Evolutionary conservation across 495 filamentous ascomycete genomes (phyloP).

Genomic region (Tuber borchii): DNA sequence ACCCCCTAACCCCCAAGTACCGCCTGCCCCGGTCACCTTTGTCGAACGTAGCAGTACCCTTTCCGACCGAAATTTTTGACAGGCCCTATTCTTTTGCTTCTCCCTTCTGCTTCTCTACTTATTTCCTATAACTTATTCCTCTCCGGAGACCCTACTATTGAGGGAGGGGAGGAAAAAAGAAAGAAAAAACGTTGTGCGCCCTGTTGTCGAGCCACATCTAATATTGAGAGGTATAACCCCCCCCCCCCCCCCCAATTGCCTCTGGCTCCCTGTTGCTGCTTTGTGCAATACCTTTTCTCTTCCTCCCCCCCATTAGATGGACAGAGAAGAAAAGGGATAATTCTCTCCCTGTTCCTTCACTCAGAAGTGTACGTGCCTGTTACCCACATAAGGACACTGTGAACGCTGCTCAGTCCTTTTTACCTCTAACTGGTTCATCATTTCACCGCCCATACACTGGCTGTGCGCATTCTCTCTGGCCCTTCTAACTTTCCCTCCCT

Average conservation of each 20-base stretch:
- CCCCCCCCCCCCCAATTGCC: neutral
- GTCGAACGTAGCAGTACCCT: neutral
- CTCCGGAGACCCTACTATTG: neutral
- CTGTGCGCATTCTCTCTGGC: neutral
- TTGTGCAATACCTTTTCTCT: neutral
- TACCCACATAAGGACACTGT: neutral
- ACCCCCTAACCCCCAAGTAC: neutral
- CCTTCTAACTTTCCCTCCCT: neutral
- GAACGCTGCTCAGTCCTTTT: neutral
- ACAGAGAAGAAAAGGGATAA: neutral
- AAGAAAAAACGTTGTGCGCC: neutral
- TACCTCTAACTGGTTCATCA: neutral
- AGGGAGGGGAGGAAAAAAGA: neutral
- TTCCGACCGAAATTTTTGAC: neutral
- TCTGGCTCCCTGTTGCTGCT: neutral
- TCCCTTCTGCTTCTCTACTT: neutral
- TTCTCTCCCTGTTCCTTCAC: neutral
- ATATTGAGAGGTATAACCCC: conserved; percentile 1
- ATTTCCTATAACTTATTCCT: neutral
- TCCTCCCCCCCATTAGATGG: neutral
- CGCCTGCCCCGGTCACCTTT: neutral
- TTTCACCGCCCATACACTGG: neutral
- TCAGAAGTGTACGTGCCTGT: neutral
- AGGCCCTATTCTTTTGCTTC: neutral
- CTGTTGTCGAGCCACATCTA: conserved; percentile 2